Conservation (phyloP, 2,329 filamentous ascomycete genomes). For the Ascomycota sp. region DNA sequence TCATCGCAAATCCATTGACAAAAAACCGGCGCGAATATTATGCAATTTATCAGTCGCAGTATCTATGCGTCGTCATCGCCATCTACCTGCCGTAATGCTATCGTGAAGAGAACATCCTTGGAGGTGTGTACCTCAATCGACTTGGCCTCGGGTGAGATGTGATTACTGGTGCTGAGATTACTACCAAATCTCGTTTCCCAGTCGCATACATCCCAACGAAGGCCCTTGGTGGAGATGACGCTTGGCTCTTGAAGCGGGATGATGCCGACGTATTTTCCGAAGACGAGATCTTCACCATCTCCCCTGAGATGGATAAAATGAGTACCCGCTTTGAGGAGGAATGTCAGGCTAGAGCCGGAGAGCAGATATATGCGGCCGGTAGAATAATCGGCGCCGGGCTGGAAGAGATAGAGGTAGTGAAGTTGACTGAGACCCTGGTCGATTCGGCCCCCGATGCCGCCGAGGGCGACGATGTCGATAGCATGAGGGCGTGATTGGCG, state of each 20-base stretch:
- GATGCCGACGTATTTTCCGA: slow-evolving; percentile 67
- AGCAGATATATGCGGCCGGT: slow-evolving; percentile 51
- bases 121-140: slow-evolving; percentile 40
- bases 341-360: slow-evolving; percentile 60
- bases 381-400: slow-evolving; percentile 24
- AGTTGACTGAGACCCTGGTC: slow-evolving; percentile 82
- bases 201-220: slow-evolving; percentile 75
- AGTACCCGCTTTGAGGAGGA: slow-evolving; percentile 46
- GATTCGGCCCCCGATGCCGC: slow-evolving; percentile 70
- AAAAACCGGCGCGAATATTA: neutral
- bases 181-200: slow-evolving; percentile 62
- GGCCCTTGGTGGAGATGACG: slow-evolving; percentile 52
- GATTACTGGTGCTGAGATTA: slow-evolving; percentile 59
- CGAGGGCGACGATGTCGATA: slow-evolving; percentile 54
- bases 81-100: slow-evolving; percentile 30
- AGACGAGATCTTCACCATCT: slow-evolving; percentile 23
- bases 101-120: slow-evolving; percentile 49
- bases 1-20: no score
- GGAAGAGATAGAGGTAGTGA: slow-evolving; percentile 55
- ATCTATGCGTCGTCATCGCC: slow-evolving; percentile 12
- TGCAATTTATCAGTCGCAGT: neutral
- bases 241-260: slow-evolving; percentile 63
- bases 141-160: slow-evolving; percentile 35
- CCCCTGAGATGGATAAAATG: slow-evolving; percentile 46
- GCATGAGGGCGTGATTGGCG: slow-evolving; percentile 14